Evolutionary conservation across 2,329 filamentous ascomycete species (phyloP).

Genomic region (Sarocladium brachiariae): DNA sequence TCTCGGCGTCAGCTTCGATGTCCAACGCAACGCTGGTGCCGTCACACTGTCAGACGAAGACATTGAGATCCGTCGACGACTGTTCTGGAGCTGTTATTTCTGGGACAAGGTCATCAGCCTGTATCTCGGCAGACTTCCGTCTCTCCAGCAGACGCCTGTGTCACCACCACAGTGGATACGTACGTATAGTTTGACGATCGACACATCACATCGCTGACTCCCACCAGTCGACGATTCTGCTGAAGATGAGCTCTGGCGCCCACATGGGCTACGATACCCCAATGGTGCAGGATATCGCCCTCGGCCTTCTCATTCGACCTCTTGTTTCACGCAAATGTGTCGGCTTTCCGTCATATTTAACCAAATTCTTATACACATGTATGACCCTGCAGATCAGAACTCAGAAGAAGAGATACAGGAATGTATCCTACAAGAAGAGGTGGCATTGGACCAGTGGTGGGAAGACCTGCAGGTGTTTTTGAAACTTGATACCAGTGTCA

Average conservation of each 20-base stretch:
- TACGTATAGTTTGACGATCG: slow-evolving; percentile 23
- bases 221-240: slow-evolving; percentile 49
- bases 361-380: slow-evolving; percentile 53
- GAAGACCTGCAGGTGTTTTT: slow-evolving; percentile 46
- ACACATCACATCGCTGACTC: not conserved
- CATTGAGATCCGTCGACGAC: slow-evolving; percentile 51
- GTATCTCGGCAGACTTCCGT: slow-evolving; percentile 51
- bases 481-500: slow-evolving; percentile 39
- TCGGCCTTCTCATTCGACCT: slow-evolving; percentile 48
- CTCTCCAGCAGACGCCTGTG: slow-evolving; percentile 46
- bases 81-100: slow-evolving; percentile 59
- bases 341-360: slow-evolving; percentile 51
- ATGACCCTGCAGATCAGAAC: slow-evolving; percentile 48
- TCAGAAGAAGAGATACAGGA: slow-evolving; percentile 46
- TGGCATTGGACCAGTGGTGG: slow-evolving; percentile 48
- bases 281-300: slow-evolving; percentile 36
- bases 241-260: slow-evolving; percentile 50
- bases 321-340: slow-evolving; percentile 54
- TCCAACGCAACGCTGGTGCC: slow-evolving; percentile 43
- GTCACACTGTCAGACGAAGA: slow-evolving; percentile 49
- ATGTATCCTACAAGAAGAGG: slow-evolving; percentile 44
- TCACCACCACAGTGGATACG: slow-evolving; percentile 49
- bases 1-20: slow-evolving; percentile 46
- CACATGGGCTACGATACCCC: slow-evolving; percentile 40
- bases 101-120: slow-evolving; percentile 58